Percentiles rank a stretch among this genome's conserved stretches.
Evolutionary conservation across 257 asterid genomes (phyloP).

Genomic region (Jacaranda copaia): DNA sequence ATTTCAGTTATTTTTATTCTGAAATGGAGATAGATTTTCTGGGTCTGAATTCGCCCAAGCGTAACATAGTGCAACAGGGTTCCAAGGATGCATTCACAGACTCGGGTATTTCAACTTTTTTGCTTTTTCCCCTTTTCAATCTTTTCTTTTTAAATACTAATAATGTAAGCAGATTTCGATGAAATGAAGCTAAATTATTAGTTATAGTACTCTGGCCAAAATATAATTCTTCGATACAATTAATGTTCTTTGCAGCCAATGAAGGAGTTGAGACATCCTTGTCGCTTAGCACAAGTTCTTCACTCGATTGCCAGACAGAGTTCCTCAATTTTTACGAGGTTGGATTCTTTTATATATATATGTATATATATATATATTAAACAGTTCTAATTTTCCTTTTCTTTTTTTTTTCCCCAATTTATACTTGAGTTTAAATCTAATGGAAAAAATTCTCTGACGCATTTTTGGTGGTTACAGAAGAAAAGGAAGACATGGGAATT

Average conservation of each 20-base stretch:
- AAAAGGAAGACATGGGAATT: conserved; percentile 35
- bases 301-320: conserved; percentile 23
- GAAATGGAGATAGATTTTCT: conserved; percentile 59
- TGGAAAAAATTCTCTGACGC: too few species aligned
- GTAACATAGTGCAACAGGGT: neutral
- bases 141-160: too few species aligned
- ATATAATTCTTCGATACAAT: neutral
- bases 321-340: conserved; percentile 39
- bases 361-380: too few species aligned
- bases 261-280: conserved; percentile 48
- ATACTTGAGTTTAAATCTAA: neutral
- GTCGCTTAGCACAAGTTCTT: conserved; percentile 45
- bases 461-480: conserved; percentile 15
- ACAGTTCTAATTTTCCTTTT: too few species aligned
- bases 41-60: conserved; percentile 43
- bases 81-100: conserved; percentile 30
- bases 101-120: conserved; percentile 21
- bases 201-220: too few species aligned
- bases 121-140: too few species aligned
- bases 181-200: too few species aligned
- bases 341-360: neutral
- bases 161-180: too few species aligned
- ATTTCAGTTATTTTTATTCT: neutral
- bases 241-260: conserved; percentile 26
- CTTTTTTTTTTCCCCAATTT: too few species aligned